phyloP scores from a whole-genome alignment of 768 basidiomycete genomes.

The Mycena capillaripes region DNA sequence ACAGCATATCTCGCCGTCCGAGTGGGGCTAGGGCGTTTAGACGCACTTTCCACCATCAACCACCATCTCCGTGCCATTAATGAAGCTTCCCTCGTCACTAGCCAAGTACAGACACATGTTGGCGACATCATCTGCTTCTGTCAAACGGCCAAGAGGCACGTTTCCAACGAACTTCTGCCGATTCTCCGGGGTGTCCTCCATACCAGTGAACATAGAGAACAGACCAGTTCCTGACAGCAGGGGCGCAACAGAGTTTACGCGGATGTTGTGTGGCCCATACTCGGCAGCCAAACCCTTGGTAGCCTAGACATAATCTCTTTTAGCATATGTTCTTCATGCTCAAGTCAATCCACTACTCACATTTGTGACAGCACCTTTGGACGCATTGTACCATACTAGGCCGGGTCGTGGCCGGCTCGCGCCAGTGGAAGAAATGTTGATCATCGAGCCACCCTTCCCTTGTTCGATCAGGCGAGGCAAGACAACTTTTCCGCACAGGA shows the following conservation, averaged over 20 bases:
- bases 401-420: slow-evolving; percentile 25
- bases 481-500: slow-evolving; percentile 24
- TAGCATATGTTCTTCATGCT: slow-evolving; percentile 20
- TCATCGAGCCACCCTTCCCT: slow-evolving; percentile 27
- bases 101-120: slow-evolving; percentile 29
- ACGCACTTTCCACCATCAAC: slow-evolving; percentile 26
- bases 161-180: slow-evolving; percentile 24
- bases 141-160: slow-evolving; percentile 28
- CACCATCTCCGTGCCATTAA: slow-evolving; percentile 25
- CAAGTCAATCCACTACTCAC: slow-evolving; percentile 18
- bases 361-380: slow-evolving; percentile 26
- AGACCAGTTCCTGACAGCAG: slow-evolving; percentile 27
- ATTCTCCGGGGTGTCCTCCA: slow-evolving; percentile 24
- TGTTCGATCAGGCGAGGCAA: slow-evolving; percentile 29
- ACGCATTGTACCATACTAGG: slow-evolving; percentile 26
- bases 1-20: slow-evolving; percentile 18
- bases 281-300: slow-evolving; percentile 28
- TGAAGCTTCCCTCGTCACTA: slow-evolving; percentile 27
- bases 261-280: slow-evolving; percentile 26
- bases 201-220: slow-evolving; percentile 25
- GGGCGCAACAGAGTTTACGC: slow-evolving; percentile 26
- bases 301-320: slow-evolving; percentile 25
- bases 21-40: no score
- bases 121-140: slow-evolving; percentile 25
- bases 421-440: slow-evolving; percentile 28